A percentile compares a stretch with the other conserved stretches of the same genome.
Conservation (phyloP, 805 yeast genomes). For the Candida xiaguanensis region DNA sequence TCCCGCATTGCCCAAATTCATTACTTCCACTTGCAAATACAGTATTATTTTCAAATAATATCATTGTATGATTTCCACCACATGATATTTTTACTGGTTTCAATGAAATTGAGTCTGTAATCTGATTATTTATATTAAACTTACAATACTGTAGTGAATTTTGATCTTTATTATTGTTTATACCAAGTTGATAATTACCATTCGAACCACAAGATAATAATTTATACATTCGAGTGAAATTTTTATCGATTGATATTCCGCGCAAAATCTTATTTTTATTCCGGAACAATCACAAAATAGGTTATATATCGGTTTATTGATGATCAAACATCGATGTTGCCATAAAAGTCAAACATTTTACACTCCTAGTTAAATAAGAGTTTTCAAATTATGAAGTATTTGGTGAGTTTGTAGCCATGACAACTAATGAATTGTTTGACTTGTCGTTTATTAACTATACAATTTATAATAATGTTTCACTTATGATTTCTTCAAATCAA, state of each 20-base stretch:
- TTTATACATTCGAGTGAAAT: conserved; percentile 8
- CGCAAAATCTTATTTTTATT: background rate
- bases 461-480: no score
- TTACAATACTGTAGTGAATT: conserved; percentile 14
- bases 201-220: conserved; percentile 77
- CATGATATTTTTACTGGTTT: conserved; percentile 50
- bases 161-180: conserved; percentile 47
- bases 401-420: no score
- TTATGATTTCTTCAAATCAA: no score
- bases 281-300: background rate
- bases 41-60: conserved; percentile 51
- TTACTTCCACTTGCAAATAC: conserved; percentile 62
- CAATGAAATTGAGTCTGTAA: conserved; percentile 8
- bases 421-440: no score
- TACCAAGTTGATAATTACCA: conserved; percentile 74
- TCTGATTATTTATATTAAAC: conserved; percentile 12
- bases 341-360: no score
- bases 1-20: conserved; percentile 50
- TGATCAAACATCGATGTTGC: background rate
- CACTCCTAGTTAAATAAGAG: no score
- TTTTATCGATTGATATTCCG: background rate
- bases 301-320: background rate
- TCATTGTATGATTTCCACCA: conserved; percentile 85
- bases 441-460: no score
- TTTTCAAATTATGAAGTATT: no score